Base-by-base conservation (phyloP, 2,329 filamentous ascomycete genomes). In the Chrysoporthe deuterocubensis region DNA sequence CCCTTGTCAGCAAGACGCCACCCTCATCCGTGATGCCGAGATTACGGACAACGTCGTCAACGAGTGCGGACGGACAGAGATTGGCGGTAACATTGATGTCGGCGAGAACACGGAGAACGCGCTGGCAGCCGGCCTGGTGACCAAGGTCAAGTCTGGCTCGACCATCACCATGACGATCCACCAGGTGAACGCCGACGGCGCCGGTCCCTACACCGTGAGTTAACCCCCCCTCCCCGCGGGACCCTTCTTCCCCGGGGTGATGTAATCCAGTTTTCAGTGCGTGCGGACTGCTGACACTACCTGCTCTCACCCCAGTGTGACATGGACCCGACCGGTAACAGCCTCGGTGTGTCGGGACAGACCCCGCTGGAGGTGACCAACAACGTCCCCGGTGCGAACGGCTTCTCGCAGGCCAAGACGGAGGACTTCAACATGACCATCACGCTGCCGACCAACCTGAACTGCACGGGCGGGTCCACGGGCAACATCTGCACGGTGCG, bases 1-100 rank as follows among this genome's bases (percentile, higher is more conserved):
- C 75, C 88, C 89, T 26, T 90, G 89, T 81, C 88, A 91, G 74
- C 85, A 87, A 71, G 89, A 91, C 67, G 81, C 87, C 13, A 89
- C 87, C 64, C 83, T 90, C 73, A 90, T 91, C 77, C 82, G 84
- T 64, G 85, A 88, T 67, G 83, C 82, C 18, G 82, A 87, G 78
- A 83, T 87, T 72, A 70, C 71, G 7, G 77, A 80, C 64, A 86
- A 86, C 72, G 75, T 84, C 8, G 86, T 87, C 61, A 87, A 87
- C 72, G 81, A 85, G 67, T 91, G 89, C 74, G 89, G 89, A 57
- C 83, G 88, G 69, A 91, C 88, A 32, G 81, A 89, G 74, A 75
- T 86, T 54, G 73, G 79, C 69, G 88, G 88, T 43, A 85, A 83
- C 78, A 89, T 90, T 72, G 85, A 89, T 67, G 81, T 89, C 67